Base-by-base conservation (phyloP, 2,329 filamentous ascomycete species). In the Pseudocercospora eumusae region DNA sequence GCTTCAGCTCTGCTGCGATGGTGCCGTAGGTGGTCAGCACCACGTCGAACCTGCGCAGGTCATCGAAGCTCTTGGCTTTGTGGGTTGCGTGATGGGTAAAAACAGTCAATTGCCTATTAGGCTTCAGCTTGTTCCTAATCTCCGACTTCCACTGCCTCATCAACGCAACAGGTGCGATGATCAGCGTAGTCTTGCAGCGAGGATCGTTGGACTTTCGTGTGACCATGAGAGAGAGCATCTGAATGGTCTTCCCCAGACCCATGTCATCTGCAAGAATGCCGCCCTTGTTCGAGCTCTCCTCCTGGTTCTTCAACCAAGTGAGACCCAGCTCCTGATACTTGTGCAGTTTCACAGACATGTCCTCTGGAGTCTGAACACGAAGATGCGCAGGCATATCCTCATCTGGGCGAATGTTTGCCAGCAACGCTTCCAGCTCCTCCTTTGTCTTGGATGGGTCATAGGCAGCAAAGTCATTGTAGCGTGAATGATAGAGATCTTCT, bases 91-190 rank as follows among this genome's bases (percentile, higher is more conserved):
- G 91, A 60, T 91, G 84, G 31, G 92, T 82, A 67, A 85, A 86
- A 1, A 91, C 86, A 0, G 80, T 86, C 13, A 96, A 76, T 31
- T 80, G 78, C 15, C 71, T 71, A 0, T 77, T 77, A 0, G 76
- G 67, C 64, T 86, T 86, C 36, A 95, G 76, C 75, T 93, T 92
- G 40, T 82, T 83, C 61, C 81, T 75, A 52, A 96, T 91, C 74
- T 96, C 92, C 53, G 87, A 83, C 70, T 90, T 86, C 92, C 92
- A 96, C 73, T 96, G 92, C 15, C 87, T 85, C 74, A 96, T 84
- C 15, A 96, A 79, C 2, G 91, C 88, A 10, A 96, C 86, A 0
- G 92, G 92, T 0, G 88, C 90, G 53, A 96, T 82, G 53, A 96
- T 91, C 23, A 96, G 78, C n/a, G 88, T 95, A 0, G 92, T 92